These are phyloP conservation scores for Lenzites betulinus DNA, from an alignment of 768 basidiomycete genomes.

Conservation along the genomic window DNA sequence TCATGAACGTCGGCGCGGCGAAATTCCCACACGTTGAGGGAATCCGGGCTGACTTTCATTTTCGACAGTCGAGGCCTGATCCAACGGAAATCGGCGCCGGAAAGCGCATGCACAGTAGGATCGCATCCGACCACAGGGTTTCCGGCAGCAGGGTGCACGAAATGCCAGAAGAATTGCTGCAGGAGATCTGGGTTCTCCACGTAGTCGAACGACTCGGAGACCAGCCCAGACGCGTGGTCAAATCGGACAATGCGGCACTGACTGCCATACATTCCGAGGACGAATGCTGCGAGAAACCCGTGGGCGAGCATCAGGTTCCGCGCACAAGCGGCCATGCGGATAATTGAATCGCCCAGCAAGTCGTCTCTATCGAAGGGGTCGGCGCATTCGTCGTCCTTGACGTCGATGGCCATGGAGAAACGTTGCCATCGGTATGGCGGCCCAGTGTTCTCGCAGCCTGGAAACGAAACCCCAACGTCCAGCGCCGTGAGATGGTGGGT, in stretches of 20 bases:
- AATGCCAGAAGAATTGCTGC: conserved; percentile 17
- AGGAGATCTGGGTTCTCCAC: not conserved
- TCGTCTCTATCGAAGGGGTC: not conserved
- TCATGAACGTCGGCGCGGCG: conserved; percentile 2
- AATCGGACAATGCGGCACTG: conserved; percentile 14
- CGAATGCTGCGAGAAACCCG: conserved; percentile 8
- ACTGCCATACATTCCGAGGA: conserved; percentile 18
- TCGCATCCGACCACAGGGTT: conserved; percentile 10
- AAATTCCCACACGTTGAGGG: not conserved
- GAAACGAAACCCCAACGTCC: conserved; percentile 9
- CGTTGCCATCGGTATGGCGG: not conserved
- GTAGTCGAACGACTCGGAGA: not conserved
- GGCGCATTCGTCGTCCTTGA: not conserved
- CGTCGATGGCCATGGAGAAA: conserved; percentile 5
- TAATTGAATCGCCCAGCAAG: not conserved
- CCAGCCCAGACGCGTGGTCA: conserved; percentile 12
- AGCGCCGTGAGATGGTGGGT: not conserved
- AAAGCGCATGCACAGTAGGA: not conserved
- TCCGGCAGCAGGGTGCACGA: conserved; percentile 4
- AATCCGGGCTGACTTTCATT: not conserved
- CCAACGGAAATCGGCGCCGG: not conserved
- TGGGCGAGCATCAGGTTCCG: conserved; percentile 14
- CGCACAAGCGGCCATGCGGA: conserved; percentile 6
- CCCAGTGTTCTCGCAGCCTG: not conserved
- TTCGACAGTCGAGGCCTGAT: not conserved